These are phyloP conservation scores for Aspergillus quadrilineatus DNA, from an alignment of 2,329 filamentous ascomycete species.

Conservation along the genomic window DNA sequence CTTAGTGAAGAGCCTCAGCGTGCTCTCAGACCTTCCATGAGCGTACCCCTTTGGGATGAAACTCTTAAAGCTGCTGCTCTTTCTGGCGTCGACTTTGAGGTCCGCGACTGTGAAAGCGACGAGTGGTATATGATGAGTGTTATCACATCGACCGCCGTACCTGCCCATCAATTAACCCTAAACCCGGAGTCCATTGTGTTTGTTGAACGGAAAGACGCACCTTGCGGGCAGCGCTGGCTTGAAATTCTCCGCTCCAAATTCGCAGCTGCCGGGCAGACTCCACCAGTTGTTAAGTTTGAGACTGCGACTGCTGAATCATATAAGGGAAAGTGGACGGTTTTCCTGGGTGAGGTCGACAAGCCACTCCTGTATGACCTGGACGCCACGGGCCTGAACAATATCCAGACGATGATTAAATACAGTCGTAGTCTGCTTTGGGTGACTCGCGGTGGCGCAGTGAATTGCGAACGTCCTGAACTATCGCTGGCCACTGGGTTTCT, in stretches of 20 bases:
- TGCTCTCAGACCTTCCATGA: neutral
- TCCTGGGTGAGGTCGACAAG: neutral
- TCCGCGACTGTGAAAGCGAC: neutral
- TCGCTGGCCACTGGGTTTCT: neutral
- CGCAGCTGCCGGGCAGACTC: neutral
- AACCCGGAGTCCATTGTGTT: neutral
- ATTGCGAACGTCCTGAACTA: neutral
- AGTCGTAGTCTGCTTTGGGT: slow-evolving; percentile 4
- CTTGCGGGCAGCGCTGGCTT: neutral
- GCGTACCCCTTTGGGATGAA: neutral
- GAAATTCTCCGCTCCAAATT: neutral
- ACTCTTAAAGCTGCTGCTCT: neutral
- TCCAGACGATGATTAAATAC: neutral
- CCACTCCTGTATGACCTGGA: neutral
- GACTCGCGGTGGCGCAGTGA: neutral
- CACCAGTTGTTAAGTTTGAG: neutral
- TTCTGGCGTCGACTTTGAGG: neutral
- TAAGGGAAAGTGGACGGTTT: neutral
- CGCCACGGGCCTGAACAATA: neutral
- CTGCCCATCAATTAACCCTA: neutral
- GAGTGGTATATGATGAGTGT: neutral
- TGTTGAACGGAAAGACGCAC: neutral
- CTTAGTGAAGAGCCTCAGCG: neutral
- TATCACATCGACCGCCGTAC: neutral
- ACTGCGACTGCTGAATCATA: neutral